Base-by-base conservation (phyloP, 345 rosid genomes). In the Eucalyptus caleyi region DNA sequence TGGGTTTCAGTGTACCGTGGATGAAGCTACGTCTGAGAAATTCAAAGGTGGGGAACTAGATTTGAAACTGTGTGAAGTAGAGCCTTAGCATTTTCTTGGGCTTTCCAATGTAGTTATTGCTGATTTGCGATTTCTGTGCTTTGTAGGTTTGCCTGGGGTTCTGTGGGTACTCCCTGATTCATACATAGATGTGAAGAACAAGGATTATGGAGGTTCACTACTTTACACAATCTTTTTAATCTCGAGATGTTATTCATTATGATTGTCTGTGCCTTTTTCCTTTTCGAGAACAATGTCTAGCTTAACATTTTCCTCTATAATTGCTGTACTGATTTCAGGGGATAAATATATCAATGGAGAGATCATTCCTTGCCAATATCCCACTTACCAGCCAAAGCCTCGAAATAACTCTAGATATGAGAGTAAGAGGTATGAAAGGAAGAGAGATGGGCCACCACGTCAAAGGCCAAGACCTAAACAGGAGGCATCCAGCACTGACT, bases 141-240 rank as follows among this genome's bases (percentile, higher is more conserved):
- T 69, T 93, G 91, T 90, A 97, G 99, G 99, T 89, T 92, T 97
- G 92, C 99, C 99, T 88, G 99, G 99, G 37, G 99, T 97, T 87
- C 97, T 97, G 11, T 97, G 99, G 99, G 99, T 97, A 53, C 93
- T 97, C 45, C 99, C 99, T 2, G 99, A 97, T 91, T 97, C 99
- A 16, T 97, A 96, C 92, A 97, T 97, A 65, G 99, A 97, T 90
- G 98, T 97, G 77, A 97, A 97, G 91, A 97, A 97, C 94, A 97
- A 97, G 90, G 99, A 97, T 92, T 97, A 97, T 89, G 99, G 99
- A 96, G 99, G 99, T 97, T 30, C 60, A 45, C 81, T 69, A 42
- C 85, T 87, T 86, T 30, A 86, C 69, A 23, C 40, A 10, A 5
- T 60, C 88, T 24, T 24, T 87, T 26, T 21, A 27, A 80, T n/a